Conservation (phyloP, 1,139 yeast species). For the Pichia sp. region DNA sequence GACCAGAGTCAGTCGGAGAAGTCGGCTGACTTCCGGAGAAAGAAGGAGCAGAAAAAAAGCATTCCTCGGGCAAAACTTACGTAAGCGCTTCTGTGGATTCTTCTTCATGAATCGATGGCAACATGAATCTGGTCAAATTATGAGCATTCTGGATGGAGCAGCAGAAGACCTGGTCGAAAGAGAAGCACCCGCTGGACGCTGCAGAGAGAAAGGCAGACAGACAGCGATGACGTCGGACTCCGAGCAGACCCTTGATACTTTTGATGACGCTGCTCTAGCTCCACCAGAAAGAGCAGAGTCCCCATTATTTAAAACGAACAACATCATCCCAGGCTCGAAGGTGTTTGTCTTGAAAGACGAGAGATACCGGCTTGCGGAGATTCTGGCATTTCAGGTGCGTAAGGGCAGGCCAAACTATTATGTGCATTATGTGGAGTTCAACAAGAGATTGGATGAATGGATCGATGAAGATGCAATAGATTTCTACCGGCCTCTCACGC, state of each 20-base stretch:
- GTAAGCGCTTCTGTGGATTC: not conserved
- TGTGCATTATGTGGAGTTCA: constrained; percentile 91
- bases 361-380: constrained; percentile 76
- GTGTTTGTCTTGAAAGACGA: constrained; percentile 79
- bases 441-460: constrained; percentile 96
- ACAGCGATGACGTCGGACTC: constrained; percentile 29
- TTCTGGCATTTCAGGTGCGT: constrained; percentile 69
- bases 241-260: constrained; percentile 27
- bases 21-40: not conserved
- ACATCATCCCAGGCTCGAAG: constrained; percentile 69
- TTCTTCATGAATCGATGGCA: not conserved
- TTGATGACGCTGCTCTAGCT: constrained; percentile 27
- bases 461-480: constrained; percentile 68
- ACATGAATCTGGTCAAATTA: not conserved
- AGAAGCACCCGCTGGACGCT: not conserved
- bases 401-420: constrained; percentile 79
- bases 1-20: constrained; percentile 2
- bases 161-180: not conserved
- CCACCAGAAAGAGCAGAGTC: constrained; percentile 29
- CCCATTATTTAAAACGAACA: constrained; percentile 37
- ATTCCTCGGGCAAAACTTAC: not conserved
- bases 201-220: not conserved
- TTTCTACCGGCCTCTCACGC: constrained; percentile 57
- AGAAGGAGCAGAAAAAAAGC: not conserved
- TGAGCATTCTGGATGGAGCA: not conserved